These are phyloP conservation scores for Fusarium sp. DNA, from an alignment of 2,329 filamentous ascomycete genomes.

Conservation along the genomic window DNA sequence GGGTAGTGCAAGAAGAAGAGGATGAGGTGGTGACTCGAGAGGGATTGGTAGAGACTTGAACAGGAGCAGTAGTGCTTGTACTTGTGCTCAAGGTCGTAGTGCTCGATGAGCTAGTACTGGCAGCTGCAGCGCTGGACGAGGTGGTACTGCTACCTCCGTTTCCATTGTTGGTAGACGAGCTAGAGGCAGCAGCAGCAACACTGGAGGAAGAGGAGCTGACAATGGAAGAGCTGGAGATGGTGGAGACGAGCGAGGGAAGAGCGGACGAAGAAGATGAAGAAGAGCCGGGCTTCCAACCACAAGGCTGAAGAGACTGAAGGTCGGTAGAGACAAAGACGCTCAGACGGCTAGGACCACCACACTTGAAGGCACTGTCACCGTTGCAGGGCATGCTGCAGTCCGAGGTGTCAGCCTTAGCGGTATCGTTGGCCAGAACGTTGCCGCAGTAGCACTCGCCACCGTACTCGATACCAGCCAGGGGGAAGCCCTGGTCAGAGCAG, in stretches of 20 bases:
- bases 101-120: constrained; percentile 10
- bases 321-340: constrained; percentile 60
- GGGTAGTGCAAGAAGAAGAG: constrained; percentile 47
- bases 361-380: constrained; percentile 56
- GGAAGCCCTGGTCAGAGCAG: constrained; percentile 57
- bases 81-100: constrained; percentile 1
- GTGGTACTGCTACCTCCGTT: background rate
- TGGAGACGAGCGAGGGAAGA: constrained; percentile 9
- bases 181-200: constrained; percentile 7
- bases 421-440: constrained; percentile 62
- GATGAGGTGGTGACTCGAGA: constrained; percentile 34
- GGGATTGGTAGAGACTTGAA: constrained; percentile 38
- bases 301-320: constrained; percentile 62
- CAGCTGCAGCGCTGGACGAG: constrained; percentile 6
- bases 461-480: constrained; percentile 61
- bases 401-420: constrained; percentile 46
- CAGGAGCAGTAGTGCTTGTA: constrained; percentile 33
- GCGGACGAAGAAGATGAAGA: constrained; percentile 6
- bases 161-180: background rate
- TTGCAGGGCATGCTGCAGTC: constrained; percentile 64
- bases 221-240: constrained; percentile 6
- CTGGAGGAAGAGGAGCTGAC: constrained; percentile 32
- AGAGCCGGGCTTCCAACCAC: constrained; percentile 48
- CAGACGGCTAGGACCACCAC: constrained; percentile 56
- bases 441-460: constrained; percentile 63